These are phyloP conservation scores for Pseudocohnilembus persalinus DNA, from an alignment of 169 alveolate genomes.

Conservation along the genomic window DNA sequence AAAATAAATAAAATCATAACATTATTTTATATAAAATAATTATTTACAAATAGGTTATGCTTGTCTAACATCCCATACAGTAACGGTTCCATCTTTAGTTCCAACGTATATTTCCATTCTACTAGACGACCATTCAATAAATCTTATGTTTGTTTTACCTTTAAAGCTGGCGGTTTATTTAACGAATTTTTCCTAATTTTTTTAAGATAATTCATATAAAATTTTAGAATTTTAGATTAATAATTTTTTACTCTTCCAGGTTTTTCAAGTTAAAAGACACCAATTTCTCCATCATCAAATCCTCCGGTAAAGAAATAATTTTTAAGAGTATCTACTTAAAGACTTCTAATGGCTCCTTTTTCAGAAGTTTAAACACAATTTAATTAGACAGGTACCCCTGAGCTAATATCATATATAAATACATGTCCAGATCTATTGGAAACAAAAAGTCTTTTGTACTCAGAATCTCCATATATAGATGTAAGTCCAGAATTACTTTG, in stretches of 20 bases:
- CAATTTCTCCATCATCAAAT: slow-evolving; percentile 49
- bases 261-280: slow-evolving; percentile 41
- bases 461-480: slow-evolving; percentile 43
- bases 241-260: slow-evolving; percentile 39
- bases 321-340: slow-evolving; percentile 34
- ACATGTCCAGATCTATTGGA: slow-evolving; percentile 42
- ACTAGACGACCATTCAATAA: slow-evolving; percentile 36
- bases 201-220: neutral
- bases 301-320: slow-evolving; percentile 49
- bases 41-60: slow-evolving; percentile 31
- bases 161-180: slow-evolving; percentile 43
- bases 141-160: slow-evolving; percentile 43
- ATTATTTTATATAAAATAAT: no score
- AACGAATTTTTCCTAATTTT: slow-evolving; percentile 31
- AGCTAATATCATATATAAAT: slow-evolving; percentile 30
- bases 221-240: neutral
- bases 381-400: slow-evolving; percentile 27
- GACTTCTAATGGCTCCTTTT: slow-evolving; percentile 42
- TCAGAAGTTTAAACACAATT: slow-evolving; percentile 14
- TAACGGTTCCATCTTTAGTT: slow-evolving; percentile 44
- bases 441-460: slow-evolving; percentile 43
- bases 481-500: slow-evolving; percentile 39
- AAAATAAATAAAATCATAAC: neutral
- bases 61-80: slow-evolving; percentile 44
- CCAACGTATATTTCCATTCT: slow-evolving; percentile 51